Base-by-base conservation (phyloP, 148 eudicot genomes). In the Rhododendron molle region DNA sequence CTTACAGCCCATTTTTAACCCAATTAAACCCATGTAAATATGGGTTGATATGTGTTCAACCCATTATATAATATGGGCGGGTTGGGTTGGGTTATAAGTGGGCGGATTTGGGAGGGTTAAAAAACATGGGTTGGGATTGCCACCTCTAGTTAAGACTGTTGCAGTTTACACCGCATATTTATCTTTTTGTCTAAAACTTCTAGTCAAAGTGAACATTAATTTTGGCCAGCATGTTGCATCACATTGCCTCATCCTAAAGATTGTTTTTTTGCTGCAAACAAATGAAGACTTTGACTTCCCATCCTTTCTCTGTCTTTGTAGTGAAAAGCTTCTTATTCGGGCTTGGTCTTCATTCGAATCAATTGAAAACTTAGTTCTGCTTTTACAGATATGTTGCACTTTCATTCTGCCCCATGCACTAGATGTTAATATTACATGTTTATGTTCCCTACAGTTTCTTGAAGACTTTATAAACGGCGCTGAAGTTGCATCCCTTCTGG, bases 391-490 rank as follows among this genome's bases (percentile, higher is more conserved):
- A n/a, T 46, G 34, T 46, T 46, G 56, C 34, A 46, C 38, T 80
- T 49, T 16, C 60, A 30, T 49, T 49, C 18, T 80, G 82, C 30
- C 20, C n/a, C 32, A 7, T 7, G 36, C 23, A 34, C 30, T 81
- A 7, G 43, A 60, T 81, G 65, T 60, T 81, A 8, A 46, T 11
- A 12, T n/a, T 8, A 36, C 28, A 81, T 26, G 46, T 82, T 38
- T 62, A 3, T 52, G 18, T 74, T 62, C 67, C 26, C 54, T 88
- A 84, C 95, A 97, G 99, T 97, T 94, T 90, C 91, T 97, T 73
- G 99, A 97, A 89, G 99, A 97, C 85, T 97, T 95, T 80, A 95
- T 97, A 60, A 97, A 97, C 89, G 98, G 98, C 58, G 96, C 93
- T 86, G 98, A 97, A 89, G 99, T 95, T 84, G 92, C 95, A 87